Evolutionary conservation across 2,329 filamentous ascomycete species (phyloP).

Genomic region (Penicillium sumatraense): DNA sequence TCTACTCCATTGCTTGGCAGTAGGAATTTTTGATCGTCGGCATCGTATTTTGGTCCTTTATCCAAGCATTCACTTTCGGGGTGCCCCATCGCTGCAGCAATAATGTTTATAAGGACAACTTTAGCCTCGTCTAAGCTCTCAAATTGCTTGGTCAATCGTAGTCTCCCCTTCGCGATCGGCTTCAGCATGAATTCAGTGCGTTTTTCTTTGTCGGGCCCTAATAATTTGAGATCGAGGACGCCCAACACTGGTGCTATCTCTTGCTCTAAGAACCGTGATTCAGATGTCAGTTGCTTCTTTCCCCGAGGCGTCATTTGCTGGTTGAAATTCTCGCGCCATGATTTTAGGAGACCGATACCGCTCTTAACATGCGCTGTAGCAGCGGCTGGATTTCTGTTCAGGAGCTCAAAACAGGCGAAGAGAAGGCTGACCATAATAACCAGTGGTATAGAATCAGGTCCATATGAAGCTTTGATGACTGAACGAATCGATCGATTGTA

Average conservation of each 20-base stretch:
- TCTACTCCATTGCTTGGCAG: background rate
- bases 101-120: slow-evolving; percentile 18
- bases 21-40: background rate
- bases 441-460: background rate
- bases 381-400: slow-evolving; percentile 33
- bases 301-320: slow-evolving; percentile 2
- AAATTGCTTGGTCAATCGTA: slow-evolving; percentile 13
- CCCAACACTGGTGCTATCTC: slow-evolving; percentile 24
- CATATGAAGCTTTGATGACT: slow-evolving; percentile 48
- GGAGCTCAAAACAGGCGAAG: slow-evolving; percentile 65
- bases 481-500: slow-evolving; percentile 21
- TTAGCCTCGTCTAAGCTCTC: slow-evolving; percentile 16
- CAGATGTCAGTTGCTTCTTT: background rate
- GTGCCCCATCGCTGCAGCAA: slow-evolving; percentile 1
- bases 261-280: slow-evolving; percentile 20
- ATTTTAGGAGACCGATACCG: slow-evolving; percentile 20
- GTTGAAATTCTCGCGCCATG: slow-evolving; percentile 15
- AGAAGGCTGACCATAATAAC: slow-evolving; percentile 63
- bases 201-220: background rate
- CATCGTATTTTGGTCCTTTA: background rate
- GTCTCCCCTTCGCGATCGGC: background rate
- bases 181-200: slow-evolving; percentile 15
- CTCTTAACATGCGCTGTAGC: slow-evolving; percentile 22
- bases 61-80: background rate
- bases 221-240: slow-evolving; percentile 18